phyloP scores from a whole-genome alignment of 306 rosid species.

The Prunus armeniaca region DNA sequence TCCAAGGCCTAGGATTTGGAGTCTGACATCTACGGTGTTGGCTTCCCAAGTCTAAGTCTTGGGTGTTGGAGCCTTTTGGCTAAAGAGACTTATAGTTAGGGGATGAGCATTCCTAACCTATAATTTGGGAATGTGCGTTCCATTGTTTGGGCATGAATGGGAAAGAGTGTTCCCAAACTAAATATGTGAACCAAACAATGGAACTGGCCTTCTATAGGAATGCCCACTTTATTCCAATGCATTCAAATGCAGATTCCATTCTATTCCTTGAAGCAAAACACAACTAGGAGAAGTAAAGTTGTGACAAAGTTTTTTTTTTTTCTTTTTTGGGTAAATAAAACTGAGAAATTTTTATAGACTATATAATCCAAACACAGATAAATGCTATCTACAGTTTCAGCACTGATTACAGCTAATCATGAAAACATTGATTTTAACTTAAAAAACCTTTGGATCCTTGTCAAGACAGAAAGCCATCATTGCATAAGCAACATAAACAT shows the following conservation, averaged over 20 bases:
- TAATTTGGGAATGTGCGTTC: not conserved
- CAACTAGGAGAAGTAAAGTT: not conserved
- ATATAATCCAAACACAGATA: conserved; percentile 14
- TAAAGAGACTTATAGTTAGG: no score
- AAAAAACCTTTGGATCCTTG: conserved; percentile 85
- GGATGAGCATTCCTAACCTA: not conserved
- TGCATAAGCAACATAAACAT: conserved; percentile 94
- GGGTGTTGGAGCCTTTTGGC: no score
- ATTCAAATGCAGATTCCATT: not conserved
- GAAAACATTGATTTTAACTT: not conserved
- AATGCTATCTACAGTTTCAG: conserved; percentile 2
- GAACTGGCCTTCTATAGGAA: not conserved
- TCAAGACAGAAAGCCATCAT: conserved; percentile 88
- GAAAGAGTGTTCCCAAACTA: not conserved
- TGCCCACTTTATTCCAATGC: not conserved
- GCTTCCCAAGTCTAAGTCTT: no score
- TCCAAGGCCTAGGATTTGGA: no score
- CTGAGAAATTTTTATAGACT: conserved; percentile 17
- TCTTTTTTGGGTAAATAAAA: not conserved
- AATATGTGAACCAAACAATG: not conserved
- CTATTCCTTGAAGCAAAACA: not conserved
- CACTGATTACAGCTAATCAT: conserved; percentile 3
- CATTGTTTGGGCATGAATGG: not conserved
- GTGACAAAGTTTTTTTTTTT: not conserved
- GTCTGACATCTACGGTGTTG: no score